Evolutionary conservation across 2,329 filamentous ascomycete genomes (phyloP), one percentile per base, ranked within the genome.

Genomic region (Blumeria graminis): DNA sequence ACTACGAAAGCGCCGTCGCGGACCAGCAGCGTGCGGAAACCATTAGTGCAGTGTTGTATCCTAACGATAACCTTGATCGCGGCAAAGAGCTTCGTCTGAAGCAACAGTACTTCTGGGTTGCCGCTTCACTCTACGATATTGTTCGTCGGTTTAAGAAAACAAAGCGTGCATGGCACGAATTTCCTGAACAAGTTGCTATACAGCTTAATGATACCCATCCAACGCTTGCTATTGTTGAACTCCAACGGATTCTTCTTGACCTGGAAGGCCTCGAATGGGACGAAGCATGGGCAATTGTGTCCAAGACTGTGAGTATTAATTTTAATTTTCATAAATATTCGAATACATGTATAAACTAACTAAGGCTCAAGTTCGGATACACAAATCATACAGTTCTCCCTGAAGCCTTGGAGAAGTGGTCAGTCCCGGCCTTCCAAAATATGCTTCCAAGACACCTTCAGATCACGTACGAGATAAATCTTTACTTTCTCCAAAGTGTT

Each of bases 61-160:
- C 92, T 58, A 98, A 98, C 66, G 90, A 96, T 70, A 96, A 94
- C 70, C 78, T 98, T 48, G 90, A 96, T 62, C 80, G 88, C 61
- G 92, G 92, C 60, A 98, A 98, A 71, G 92, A 98, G 73, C 80
- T 98, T 60, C 86, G 92, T 56, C 71, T 98, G 69, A 98, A 98
- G 77, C 92, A 98, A 70, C 92, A 98, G 69, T 98, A 98, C 76
- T 98, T 98, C 73, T 98, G 92, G 92, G 94, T 94, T 66, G 89
- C 92, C 55, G 92, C 92, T 14, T 98, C 92, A 14, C 76, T 98
- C 3, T 87, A 87, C 66, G 92, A 98, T 65, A 98, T 98, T 67
- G 84, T 98, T 58, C 85, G 92, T 58, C 82, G 92, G 58, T 98
- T 96, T 80, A 98, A 96, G 76, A 98, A 96, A 77, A 81, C 87